Base-by-base conservation (phyloP, 495 filamentous ascomycete species). In the Trichoderma gamsii region DNA sequence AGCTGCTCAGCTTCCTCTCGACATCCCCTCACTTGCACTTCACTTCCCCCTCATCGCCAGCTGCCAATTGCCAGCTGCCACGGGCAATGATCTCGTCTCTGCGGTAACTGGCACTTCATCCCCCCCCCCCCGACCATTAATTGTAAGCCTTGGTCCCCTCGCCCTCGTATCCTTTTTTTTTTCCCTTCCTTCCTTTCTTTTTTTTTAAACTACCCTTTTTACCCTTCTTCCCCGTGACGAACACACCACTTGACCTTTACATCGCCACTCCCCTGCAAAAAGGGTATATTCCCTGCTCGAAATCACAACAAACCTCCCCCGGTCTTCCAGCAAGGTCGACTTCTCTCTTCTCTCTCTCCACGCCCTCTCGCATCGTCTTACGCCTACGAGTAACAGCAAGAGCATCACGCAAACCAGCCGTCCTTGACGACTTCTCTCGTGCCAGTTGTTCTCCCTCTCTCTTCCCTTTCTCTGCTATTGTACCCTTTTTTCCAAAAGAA, bases 11-110 rank as follows among this genome's bases (percentile, higher is more conserved):
- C 35, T 38, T 52, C 18, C 43, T 46, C 43, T 46, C 18, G 12
- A 16, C 43, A 46, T 46, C 43, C 43, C 43, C 43, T 46, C 43
- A 7, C 23, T 12, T 61, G 23, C 27, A 29, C 4, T 21, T 29
- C 56, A 61, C 56, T 32, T 61, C 27, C 56, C 23, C 56, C 56
- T 61, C 56, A 32, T 13, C 16, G 56, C 56, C 56, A 61, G 56
- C 56, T 61, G 56, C 27, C 56, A 61, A 61, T 61, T 61, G 56
- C 56, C 56, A 61, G 56, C 56, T 61, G 56, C 56, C 56, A 29
- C 56, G 56, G 35, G 56, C 25, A 61, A 61, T 61, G 56, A 38
- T 25, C 32, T 61, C 56, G 27, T 61, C 56, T 61, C 56, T 29
- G 35, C 35, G 56, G 56, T 61, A 25, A 61, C 56, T 61, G 56